A percentile compares a stretch with the other conserved stretches of the same genome.
These are phyloP conservation scores for Pseudodiploospora longispora DNA, from an alignment of 2,329 filamentous ascomycete genomes.

Conservation along the genomic window DNA sequence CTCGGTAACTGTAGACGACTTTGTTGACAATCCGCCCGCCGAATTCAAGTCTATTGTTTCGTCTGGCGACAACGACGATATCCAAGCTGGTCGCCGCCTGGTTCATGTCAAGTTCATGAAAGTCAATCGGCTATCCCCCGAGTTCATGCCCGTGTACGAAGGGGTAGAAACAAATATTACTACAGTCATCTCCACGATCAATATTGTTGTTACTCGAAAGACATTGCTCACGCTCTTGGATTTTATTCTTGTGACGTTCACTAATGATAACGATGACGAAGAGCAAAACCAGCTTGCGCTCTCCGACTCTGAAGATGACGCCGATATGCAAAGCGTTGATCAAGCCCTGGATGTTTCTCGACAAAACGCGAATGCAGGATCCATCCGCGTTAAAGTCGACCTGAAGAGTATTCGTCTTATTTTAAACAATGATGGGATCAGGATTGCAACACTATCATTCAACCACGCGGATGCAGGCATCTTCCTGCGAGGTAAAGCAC, in stretches of 20 bases:
- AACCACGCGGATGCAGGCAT: conserved; percentile 88
- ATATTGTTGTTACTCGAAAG: conserved; percentile 85
- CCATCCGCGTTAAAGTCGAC: conserved; percentile 88
- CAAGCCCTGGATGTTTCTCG: conserved; percentile 22
- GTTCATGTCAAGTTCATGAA: conserved; percentile 84
- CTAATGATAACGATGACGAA: conserved; percentile 46
- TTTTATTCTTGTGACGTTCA: conserved; percentile 89
- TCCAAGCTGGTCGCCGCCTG: conserved; percentile 68
- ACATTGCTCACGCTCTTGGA: conserved; percentile 88
- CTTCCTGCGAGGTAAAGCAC: conserved; percentile 75
- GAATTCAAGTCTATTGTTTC: conserved; percentile 99
- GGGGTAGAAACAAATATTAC: conserved; percentile 91
- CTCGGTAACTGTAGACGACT: conserved; percentile 84
- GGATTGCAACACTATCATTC: conserved; percentile 84
- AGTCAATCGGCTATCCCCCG: conserved; percentile 84
- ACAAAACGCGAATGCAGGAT: conserved; percentile 44
- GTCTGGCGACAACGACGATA: conserved; percentile 65
- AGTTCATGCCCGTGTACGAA: conserved; percentile 87
- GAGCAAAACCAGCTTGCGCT: conserved; percentile 28
- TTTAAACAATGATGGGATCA: conserved; percentile 94
- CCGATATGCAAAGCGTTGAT: conserved; percentile 27
- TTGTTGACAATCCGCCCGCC: conserved; percentile 78
- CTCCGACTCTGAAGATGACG: conserved; percentile 22
- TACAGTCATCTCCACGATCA: conserved; percentile 88
- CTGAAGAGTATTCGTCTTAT: conserved; percentile 90